Percentiles rank a stretch among this genome's conserved stretches.
These are phyloP conservation scores for Neurospora sp. DNA, from an alignment of 495 filamentous ascomycete genomes.

Conservation along the genomic window DNA sequence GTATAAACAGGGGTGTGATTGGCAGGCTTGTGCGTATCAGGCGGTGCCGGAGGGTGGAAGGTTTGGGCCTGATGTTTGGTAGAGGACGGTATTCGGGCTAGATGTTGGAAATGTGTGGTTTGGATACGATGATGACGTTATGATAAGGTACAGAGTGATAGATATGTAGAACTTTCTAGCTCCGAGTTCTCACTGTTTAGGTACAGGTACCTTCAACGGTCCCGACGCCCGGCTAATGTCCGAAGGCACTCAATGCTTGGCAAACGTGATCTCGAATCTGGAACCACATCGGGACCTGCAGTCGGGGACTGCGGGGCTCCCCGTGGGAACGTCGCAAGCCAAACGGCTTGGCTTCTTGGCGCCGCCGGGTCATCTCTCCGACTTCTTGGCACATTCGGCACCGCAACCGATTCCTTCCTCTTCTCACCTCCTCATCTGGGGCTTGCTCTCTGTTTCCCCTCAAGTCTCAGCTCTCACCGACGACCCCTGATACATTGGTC, in stretches of 20 bases:
- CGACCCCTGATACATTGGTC: neutral
- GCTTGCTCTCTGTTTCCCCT: neutral
- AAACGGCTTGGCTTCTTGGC: neutral
- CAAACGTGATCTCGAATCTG: neutral
- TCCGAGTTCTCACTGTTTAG: neutral
- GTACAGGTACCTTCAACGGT: neutral
- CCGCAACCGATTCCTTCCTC: neutral
- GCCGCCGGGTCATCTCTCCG: neutral
- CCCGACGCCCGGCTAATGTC: neutral
- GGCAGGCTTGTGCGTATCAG: slow-evolving; percentile 51
- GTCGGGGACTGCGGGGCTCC: neutral
- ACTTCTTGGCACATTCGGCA: neutral
- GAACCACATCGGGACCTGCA: neutral
- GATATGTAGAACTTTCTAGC: neutral
- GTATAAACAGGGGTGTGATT: slow-evolving; percentile 55
- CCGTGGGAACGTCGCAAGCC: neutral
- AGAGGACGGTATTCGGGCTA: neutral
- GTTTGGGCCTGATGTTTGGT: slow-evolving; percentile 53
- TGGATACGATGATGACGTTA: neutral
- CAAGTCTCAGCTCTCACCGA: neutral
- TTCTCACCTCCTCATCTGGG: neutral
- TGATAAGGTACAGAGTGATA: neutral
- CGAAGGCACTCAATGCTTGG: neutral
- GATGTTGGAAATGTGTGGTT: neutral
- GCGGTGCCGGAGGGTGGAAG: slow-evolving; percentile 39